phyloP scores from a whole-genome alignment of 352 stramenopile genomes.

The Phytophthora rubi region DNA sequence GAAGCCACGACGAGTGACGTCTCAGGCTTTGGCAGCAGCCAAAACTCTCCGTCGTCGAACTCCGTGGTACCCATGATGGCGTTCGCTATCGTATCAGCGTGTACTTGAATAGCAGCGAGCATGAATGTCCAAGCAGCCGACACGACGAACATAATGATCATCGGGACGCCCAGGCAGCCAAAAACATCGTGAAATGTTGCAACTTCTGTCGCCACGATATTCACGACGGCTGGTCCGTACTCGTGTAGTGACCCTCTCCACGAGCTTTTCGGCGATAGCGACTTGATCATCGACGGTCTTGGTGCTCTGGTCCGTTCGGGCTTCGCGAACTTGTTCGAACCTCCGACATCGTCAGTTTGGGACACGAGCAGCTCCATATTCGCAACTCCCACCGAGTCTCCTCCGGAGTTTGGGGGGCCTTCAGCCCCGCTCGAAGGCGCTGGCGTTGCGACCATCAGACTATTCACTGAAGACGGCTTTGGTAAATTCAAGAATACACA shows the following conservation, averaged over 20 bases:
- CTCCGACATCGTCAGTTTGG: background rate
- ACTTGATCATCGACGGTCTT: background rate
- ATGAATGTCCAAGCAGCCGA: conserved; percentile 44
- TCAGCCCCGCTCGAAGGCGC: background rate
- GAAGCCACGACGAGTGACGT: conserved; percentile 28
- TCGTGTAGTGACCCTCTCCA: background rate
- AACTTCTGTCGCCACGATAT: background rate
- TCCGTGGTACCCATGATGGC: conserved; percentile 44
- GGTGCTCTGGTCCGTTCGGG: background rate
- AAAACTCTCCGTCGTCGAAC: conserved; percentile 63
- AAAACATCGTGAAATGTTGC: conserved; percentile 43
- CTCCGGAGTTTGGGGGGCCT: background rate
- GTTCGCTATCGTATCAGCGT: conserved; percentile 48
- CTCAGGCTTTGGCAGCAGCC: conserved; percentile 41
- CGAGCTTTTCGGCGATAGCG: background rate
- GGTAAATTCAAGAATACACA: background rate
- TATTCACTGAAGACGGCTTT: background rate
- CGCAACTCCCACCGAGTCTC: background rate
- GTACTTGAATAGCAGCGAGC: conserved; percentile 47
- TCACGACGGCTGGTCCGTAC: background rate
- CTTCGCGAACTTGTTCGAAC: background rate
- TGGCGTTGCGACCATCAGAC: background rate
- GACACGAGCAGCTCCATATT: background rate
- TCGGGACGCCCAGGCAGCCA: conserved; percentile 41
- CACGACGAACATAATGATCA: conserved; percentile 51